Evolutionary conservation across 1,284 basidiomycete genomes (phyloP).

Genomic region (Phellinidium pouzarii): DNA sequence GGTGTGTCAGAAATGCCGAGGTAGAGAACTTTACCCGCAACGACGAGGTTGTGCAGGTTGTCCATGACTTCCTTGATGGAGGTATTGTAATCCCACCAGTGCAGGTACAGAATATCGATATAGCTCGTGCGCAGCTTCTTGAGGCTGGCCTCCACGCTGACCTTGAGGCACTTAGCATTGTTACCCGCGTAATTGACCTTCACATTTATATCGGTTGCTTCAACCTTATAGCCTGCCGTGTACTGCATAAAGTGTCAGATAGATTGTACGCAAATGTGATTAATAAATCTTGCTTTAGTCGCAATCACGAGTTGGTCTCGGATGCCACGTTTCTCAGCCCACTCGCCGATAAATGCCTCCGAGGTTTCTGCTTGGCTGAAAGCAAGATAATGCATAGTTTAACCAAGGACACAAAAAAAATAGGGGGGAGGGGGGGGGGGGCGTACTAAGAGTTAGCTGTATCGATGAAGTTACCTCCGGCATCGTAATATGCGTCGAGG

Average conservation of each 20-base stretch:
- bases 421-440: too few species aligned
- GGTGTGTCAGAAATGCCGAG: constrained; percentile 28
- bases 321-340: constrained; percentile 42
- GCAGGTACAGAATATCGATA: too few species aligned
- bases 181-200: constrained; percentile 32
- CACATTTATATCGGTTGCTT: constrained; percentile 21
- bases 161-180: constrained; percentile 26
- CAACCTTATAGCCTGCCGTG: constrained; percentile 25
- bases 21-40: too few species aligned
- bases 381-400: background rate
- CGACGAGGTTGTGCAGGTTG: too few species aligned
- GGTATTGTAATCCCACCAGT: too few species aligned
- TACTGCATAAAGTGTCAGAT: constrained; percentile 26
- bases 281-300: too few species aligned
- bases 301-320: constrained; percentile 51
- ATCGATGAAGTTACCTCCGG: constrained; percentile 21
- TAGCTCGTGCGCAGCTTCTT: too few species aligned
- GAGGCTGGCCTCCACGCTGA: too few species aligned
- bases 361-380: constrained; percentile 26
- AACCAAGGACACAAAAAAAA: too few species aligned
- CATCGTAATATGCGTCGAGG: constrained; percentile 29
- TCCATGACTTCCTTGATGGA: too few species aligned
- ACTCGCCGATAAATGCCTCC: constrained; percentile 51
- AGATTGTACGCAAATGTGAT: background rate
- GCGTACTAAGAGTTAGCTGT: background rate